Percentiles rank a stretch among this genome's conserved stretches.
These are phyloP conservation scores for Andrographis paniculata DNA, from an alignment of 305 asterid genomes.

Conservation along the genomic window DNA sequence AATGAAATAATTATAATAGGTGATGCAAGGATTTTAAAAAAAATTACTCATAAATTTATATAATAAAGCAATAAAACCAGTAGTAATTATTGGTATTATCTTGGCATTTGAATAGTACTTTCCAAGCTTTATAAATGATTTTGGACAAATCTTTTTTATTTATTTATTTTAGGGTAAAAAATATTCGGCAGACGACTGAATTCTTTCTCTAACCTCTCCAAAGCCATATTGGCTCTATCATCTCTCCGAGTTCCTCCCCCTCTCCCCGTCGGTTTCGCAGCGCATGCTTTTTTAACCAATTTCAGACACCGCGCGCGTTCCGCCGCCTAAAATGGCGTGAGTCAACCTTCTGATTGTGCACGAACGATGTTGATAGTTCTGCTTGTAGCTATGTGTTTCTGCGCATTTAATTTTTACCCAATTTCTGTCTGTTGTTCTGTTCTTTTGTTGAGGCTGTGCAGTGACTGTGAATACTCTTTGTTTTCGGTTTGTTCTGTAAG, in stretches of 20 bases:
- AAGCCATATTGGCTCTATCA: no score
- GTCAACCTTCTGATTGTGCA: constrained; percentile 16
- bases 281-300: constrained; percentile 8
- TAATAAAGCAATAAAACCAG: no score
- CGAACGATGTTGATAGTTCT: constrained; percentile 2
- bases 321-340: constrained; percentile 8
- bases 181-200: no score
- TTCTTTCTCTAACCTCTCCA: no score
- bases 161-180: no score
- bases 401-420: not conserved
- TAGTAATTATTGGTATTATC: no score
- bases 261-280: not conserved
- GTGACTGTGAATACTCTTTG: not conserved
- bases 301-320: constrained; percentile 4
- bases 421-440: not conserved
- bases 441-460: not conserved
- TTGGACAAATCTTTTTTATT: no score
- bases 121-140: no score
- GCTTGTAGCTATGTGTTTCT: not conserved
- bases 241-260: not conserved
- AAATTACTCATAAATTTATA: no score
- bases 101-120: no score
- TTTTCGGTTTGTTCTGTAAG: not conserved
- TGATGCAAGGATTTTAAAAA: no score
- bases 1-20: no score